phyloP scores from a whole-genome alignment of 192 early-diverging fungal genomes.

The Linnemannia exigua region DNA sequence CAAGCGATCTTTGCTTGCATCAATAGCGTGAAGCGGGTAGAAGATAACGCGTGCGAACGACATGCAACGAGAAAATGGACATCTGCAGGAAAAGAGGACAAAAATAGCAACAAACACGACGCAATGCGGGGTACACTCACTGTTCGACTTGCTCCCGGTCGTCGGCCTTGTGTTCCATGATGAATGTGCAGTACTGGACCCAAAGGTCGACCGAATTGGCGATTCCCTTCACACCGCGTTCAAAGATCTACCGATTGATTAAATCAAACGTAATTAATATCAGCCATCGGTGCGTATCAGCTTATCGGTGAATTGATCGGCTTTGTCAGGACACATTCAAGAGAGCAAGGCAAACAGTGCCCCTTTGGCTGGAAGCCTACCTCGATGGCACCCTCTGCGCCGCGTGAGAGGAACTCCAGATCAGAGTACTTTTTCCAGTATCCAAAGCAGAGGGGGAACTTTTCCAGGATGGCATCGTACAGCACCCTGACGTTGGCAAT shows the following conservation, averaged over 20 bases:
- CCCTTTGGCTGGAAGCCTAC: slow-evolving; percentile 39
- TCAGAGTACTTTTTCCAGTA: slow-evolving; percentile 89
- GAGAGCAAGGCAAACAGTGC: not conserved
- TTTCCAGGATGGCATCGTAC: slow-evolving; percentile 75
- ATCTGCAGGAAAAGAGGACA: slow-evolving; percentile 33
- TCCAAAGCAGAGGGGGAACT: slow-evolving; percentile 84
- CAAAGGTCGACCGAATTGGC: slow-evolving; percentile 80
- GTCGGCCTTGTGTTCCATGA: slow-evolving; percentile 67
- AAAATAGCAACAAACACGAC: slow-evolving; percentile 22
- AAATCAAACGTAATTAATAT: not conserved
- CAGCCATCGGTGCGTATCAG: not conserved
- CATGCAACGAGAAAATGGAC: slow-evolving; percentile 11
- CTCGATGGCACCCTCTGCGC: slow-evolving; percentile 70
- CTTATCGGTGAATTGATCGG: too few relatives aligned
- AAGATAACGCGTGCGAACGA: too few relatives aligned
- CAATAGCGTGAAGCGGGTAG: not conserved
- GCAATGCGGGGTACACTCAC: slow-evolving; percentile 60
- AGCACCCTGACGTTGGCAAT: slow-evolving; percentile 64
- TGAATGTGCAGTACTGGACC: slow-evolving; percentile 79
- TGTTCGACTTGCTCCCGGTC: slow-evolving; percentile 67
- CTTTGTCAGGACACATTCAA: too few relatives aligned
- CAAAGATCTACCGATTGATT: slow-evolving; percentile 69
- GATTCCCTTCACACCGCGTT: slow-evolving; percentile 77
- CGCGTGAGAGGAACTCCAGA: slow-evolving; percentile 66
- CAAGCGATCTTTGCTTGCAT: not conserved